phyloP scores from a whole-genome alignment of 2,329 filamentous ascomycete species.

The Trichoderma afroharzianum region DNA sequence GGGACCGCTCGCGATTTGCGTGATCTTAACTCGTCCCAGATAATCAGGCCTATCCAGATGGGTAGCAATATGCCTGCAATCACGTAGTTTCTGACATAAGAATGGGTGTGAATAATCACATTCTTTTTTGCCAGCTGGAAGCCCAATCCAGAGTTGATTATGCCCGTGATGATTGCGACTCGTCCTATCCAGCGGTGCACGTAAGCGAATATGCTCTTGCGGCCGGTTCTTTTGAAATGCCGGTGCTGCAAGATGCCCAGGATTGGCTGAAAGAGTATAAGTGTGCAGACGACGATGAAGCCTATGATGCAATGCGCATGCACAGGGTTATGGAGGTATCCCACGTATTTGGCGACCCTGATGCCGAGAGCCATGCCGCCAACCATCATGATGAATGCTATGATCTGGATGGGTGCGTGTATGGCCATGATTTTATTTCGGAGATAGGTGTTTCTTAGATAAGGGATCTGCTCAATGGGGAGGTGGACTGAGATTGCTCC shows the following conservation, averaged over 20 bases:
- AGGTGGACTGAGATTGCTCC: slow-evolving; percentile 8
- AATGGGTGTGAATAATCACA: not conserved
- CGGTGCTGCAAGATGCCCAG: slow-evolving; percentile 1
- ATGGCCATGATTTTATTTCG: slow-evolving; percentile 10
- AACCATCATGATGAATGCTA: slow-evolving; percentile 8
- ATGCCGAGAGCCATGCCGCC: slow-evolving; percentile 7
- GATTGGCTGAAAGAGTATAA: slow-evolving; percentile 1
- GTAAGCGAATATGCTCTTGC: slow-evolving; percentile 11
- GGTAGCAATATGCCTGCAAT: not conserved
- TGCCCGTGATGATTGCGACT: not conserved
- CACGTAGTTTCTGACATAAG: slow-evolving; percentile 1
- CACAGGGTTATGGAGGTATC: not conserved
- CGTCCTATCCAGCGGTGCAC: slow-evolving; percentile 9
- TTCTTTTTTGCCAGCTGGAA: slow-evolving; percentile 6
- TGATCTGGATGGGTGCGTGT: not conserved
- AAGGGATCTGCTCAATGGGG: not conserved
- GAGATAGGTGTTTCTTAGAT: slow-evolving; percentile 1
- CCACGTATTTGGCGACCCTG: not conserved
- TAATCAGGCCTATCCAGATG: not conserved
- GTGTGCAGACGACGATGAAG: not conserved
- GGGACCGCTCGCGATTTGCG: not conserved
- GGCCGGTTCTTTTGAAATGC: not conserved
- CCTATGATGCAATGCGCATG: slow-evolving; percentile 3
- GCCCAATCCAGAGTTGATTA: not conserved
- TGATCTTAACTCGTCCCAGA: not conserved